A percentile compares a stretch with the other conserved stretches of the same genome.
Evolutionary conservation across 176 grass and related monocot genomes (phyloP).

Genomic region (Oryza rufipogon): DNA sequence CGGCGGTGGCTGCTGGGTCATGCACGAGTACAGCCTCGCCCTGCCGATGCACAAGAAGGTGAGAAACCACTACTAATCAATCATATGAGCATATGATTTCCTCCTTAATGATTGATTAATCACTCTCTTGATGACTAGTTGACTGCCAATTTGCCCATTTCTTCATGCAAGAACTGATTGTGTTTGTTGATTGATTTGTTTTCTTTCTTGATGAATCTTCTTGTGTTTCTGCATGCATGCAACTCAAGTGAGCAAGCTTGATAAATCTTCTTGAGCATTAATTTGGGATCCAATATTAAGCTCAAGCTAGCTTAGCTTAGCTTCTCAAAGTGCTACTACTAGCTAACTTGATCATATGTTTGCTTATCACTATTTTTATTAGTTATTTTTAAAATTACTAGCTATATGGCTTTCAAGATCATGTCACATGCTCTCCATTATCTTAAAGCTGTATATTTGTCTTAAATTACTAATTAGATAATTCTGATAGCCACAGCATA

Average conservation of each 20-base stretch:
- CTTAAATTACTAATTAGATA: not conserved
- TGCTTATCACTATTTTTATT: not conserved
- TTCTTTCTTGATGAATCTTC: constrained; percentile 1
- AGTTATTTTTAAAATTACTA: not conserved
- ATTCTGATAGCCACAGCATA: not conserved
- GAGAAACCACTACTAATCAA: constrained; percentile 1
- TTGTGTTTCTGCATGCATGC: not conserved
- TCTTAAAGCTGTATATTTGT: constrained; percentile 9
- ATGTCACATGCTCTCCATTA: constrained; percentile 20
- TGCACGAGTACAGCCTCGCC: constrained; percentile 85
- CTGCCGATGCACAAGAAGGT: constrained; percentile 49
- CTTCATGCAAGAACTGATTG: constrained; percentile 8
- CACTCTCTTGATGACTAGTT: not conserved
- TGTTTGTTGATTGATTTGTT: not conserved
- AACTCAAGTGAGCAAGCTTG: not conserved
- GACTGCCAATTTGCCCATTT: not conserved
- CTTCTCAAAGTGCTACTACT: not conserved
- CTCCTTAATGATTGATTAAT: constrained; percentile 18
- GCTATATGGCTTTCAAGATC: not conserved
- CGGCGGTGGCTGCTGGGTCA: constrained; percentile 52
- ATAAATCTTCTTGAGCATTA: too few species aligned
- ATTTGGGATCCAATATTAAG: not conserved
- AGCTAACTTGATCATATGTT: constrained; percentile 1
- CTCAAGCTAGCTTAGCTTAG: not conserved
- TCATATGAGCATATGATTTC: not conserved